Conservation (phyloP, 1,284 basidiomycete genomes). For the Trametes hirsuta region DNA sequence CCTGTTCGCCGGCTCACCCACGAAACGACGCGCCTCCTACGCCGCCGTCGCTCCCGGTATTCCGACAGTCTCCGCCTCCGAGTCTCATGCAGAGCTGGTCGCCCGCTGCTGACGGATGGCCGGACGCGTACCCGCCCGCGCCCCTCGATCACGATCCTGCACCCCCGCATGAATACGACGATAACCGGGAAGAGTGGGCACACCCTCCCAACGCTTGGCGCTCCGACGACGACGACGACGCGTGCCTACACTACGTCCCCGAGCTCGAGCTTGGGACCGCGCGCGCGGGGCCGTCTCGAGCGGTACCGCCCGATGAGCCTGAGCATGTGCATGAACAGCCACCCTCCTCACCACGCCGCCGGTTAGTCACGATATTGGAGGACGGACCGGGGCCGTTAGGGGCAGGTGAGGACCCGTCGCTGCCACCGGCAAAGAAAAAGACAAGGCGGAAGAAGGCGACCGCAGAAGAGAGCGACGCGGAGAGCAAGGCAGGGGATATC, state of each 20-base stretch:
- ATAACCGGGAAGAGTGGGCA: constrained; percentile 20
- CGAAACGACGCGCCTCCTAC: neutral
- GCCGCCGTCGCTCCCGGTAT: neutral
- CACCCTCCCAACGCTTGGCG: constrained; percentile 18
- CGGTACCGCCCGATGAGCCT: neutral
- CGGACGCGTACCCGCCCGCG: neutral
- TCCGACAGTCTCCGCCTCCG: neutral
- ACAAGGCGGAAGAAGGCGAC: constrained; percentile 14
- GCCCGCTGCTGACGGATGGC: constrained; percentile 12
- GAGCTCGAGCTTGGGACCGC: constrained; percentile 13
- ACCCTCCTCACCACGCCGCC: neutral
- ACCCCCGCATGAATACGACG: constrained; percentile 9
- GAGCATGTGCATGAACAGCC: neutral
- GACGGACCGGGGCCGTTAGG: constrained; percentile 1
- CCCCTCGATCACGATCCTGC: neutral
- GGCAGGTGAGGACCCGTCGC: neutral
- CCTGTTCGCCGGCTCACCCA: constrained; percentile 7
- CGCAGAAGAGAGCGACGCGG: constrained; percentile 19
- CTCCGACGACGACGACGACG: constrained; percentile 29
- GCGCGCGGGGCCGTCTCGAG: constrained; percentile 1
- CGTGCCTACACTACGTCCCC: constrained; percentile 43
- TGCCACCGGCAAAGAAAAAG: constrained; percentile 23
- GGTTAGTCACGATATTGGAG: constrained; percentile 8
- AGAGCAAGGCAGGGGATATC: constrained; percentile 27
- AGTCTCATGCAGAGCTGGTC: constrained; percentile 4